Evolutionary conservation across 2,329 filamentous ascomycete species (phyloP).

Genomic region (Penicillium sp.): DNA sequence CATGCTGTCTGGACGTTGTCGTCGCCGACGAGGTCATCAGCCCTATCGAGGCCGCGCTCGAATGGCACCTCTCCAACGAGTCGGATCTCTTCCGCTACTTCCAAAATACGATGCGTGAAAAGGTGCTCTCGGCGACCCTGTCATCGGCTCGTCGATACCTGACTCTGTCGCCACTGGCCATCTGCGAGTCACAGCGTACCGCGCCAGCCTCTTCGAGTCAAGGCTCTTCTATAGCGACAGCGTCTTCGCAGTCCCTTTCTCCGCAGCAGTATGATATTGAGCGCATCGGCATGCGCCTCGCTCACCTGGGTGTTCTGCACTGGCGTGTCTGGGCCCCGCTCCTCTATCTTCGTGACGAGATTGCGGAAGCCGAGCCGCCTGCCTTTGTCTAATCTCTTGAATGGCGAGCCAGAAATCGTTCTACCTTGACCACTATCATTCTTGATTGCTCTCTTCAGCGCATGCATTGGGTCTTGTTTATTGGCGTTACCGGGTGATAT

Average conservation of each 20-base stretch:
- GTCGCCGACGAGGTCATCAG: constrained; percentile 32
- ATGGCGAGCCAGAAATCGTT: neutral
- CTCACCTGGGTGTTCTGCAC: constrained; percentile 78
- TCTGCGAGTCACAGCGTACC: constrained; percentile 40
- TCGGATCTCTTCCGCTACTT: constrained; percentile 32
- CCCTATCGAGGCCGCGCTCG: constrained; percentile 31
- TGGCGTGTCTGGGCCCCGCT: constrained; percentile 83
- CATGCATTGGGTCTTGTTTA: constrained; percentile 8
- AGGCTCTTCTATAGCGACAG: constrained; percentile 1
- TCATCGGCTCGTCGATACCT: constrained; percentile 34
- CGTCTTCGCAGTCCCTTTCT: constrained; percentile 6
- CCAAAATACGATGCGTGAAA: constrained; percentile 30
- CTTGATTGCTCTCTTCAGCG: constrained; percentile 15
- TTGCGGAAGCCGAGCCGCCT: constrained; percentile 12
- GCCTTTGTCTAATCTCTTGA: constrained; percentile 12
- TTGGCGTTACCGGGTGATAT: constrained; percentile 1
- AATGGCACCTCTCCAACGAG: constrained; percentile 33
- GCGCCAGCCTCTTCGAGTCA: constrained; percentile 10
- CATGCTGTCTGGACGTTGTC: constrained; percentile 25
- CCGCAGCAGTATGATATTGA: constrained; percentile 34
- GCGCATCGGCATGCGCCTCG: constrained; percentile 64
- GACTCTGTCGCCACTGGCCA: constrained; percentile 39
- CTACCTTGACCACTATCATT: neutral
- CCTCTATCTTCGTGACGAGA: constrained; percentile 51
- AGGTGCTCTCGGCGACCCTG: constrained; percentile 30